These are phyloP conservation scores for Collybiopsis luxurians DNA, from an alignment of 768 basidiomycete genomes.

Conservation along the genomic window DNA sequence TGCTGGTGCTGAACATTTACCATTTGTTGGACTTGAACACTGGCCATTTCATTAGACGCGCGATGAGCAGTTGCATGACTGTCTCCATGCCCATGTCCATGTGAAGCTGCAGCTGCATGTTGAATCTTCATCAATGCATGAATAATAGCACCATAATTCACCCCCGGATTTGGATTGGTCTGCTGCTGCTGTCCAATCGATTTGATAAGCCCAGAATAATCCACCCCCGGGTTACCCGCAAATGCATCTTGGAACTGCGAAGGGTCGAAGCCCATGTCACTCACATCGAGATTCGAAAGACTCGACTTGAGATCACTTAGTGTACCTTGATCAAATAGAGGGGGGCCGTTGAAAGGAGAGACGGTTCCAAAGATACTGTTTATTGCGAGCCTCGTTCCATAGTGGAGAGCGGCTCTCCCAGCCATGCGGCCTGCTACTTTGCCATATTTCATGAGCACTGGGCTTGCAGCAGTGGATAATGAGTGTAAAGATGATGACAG, in stretches of 20 bases:
- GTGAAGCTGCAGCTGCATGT: conserved; percentile 1
- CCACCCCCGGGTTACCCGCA: conserved; percentile 26
- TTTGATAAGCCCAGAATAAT: conserved; percentile 31
- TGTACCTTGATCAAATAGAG: conserved; percentile 13
- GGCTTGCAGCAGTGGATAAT: neutral
- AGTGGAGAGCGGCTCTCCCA: neutral
- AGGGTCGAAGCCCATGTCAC: conserved; percentile 15
- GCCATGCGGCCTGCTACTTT: neutral
- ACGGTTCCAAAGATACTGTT: neutral
- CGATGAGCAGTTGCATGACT: no score
- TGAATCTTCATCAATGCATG: conserved; percentile 17
- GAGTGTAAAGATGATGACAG: neutral
- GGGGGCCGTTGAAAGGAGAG: neutral
- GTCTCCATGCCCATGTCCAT: neutral
- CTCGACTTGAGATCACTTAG: neutral
- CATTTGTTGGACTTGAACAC: no score
- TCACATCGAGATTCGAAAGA: conserved; percentile 4
- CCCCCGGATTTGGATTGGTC: neutral
- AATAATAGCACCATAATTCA: conserved; percentile 19
- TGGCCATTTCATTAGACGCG: no score
- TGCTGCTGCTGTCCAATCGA: conserved; percentile 27
- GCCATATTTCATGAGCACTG: neutral
- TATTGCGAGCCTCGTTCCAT: neutral
- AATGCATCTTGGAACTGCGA: conserved; percentile 29
- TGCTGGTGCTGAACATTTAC: neutral